phyloP scores from a whole-genome alignment of 768 basidiomycete species.

The Dictyophora rubrovolvata region DNA sequence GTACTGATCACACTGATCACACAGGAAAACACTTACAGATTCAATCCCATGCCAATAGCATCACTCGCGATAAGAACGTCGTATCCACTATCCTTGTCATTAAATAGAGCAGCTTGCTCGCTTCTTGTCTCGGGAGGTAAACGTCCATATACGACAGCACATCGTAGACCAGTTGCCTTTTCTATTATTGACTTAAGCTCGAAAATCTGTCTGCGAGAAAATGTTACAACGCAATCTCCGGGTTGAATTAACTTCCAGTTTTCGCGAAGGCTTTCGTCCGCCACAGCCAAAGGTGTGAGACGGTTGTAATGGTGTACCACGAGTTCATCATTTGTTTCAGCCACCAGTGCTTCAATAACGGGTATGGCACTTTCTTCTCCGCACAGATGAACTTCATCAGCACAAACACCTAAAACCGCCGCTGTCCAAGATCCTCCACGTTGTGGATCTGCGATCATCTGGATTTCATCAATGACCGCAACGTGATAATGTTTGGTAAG shows the following conservation, averaged over 20 bases:
- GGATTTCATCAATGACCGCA: conserved; percentile 94
- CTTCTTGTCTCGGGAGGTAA: conserved; percentile 86
- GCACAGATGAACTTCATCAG: conserved; percentile 84
- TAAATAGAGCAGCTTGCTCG: conserved; percentile 89
- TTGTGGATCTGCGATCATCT: conserved; percentile 75
- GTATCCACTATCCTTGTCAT: conserved; percentile 70
- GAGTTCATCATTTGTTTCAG: conserved; percentile 72
- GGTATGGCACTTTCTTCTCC: conserved; percentile 90
- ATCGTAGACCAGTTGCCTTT: conserved; percentile 56
- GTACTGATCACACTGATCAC: not conserved
- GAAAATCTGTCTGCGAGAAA: conserved; percentile 70
- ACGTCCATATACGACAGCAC: conserved; percentile 88
- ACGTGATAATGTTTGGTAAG: conserved; percentile 45
- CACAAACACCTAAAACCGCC: conserved; percentile 67
- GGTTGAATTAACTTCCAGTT: conserved; percentile 51
- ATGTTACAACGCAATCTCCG: conserved; percentile 90
- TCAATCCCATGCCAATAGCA: conserved; percentile 95
- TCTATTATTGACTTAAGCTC: conserved; percentile 66
- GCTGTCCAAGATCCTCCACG: conserved; percentile 78
- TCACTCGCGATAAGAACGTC: conserved; percentile 91
- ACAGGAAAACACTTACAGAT: conserved; percentile 52
- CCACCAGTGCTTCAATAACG: conserved; percentile 58
- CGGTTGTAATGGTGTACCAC: conserved; percentile 77
- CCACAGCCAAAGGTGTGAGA: conserved; percentile 72
- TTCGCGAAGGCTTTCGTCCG: conserved; percentile 49